Percentiles rank a stretch among this genome's conserved stretches.
phyloP scores from a whole-genome alignment of 2,329 filamentous ascomycete species.

The Herpotrichia juniperi region DNA sequence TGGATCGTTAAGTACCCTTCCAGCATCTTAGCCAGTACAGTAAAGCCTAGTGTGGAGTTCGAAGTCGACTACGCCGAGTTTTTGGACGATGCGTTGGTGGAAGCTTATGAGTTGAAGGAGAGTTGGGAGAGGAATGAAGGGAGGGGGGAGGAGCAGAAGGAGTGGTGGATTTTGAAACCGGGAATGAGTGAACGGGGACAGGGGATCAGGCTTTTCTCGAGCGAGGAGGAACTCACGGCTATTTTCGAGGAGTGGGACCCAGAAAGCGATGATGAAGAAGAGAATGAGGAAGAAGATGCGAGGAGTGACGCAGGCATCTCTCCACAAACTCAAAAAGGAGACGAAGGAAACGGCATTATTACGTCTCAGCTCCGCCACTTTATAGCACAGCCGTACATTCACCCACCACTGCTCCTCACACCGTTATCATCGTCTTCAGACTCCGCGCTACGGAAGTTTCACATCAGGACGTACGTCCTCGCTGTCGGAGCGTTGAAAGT shows the following conservation, averaged over 20 bases:
- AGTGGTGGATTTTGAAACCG: constrained; percentile 99
- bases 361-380: constrained; percentile 95
- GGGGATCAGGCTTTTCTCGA: constrained; percentile 87
- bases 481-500: constrained; percentile 78
- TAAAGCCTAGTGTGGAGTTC: constrained; percentile 82
- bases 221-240: constrained; percentile 77
- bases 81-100: constrained; percentile 87
- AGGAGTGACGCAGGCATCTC: constrained; percentile 39
- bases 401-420: constrained; percentile 78
- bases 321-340: constrained; percentile 41
- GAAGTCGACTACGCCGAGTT: constrained; percentile 98
- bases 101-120: constrained; percentile 85
- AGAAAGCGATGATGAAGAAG: constrained; percentile 68
- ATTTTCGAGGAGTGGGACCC: constrained; percentile 95
- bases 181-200: constrained; percentile 97
- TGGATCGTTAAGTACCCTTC: constrained; percentile 85
- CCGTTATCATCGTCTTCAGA: constrained; percentile 24
- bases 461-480: constrained; percentile 90
- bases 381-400: constrained; percentile 92
- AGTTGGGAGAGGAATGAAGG: constrained; percentile 74
- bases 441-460: constrained; percentile 75
- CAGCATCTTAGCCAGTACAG: constrained; percentile 70
- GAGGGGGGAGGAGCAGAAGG: constrained; percentile 50
- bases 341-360: constrained; percentile 64
- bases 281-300: constrained; percentile 39